Evolutionary conservation across 345 rosid genomes (phyloP), one percentile per base, ranked within the genome.

Genomic region (Carallia brachiata): DNA sequence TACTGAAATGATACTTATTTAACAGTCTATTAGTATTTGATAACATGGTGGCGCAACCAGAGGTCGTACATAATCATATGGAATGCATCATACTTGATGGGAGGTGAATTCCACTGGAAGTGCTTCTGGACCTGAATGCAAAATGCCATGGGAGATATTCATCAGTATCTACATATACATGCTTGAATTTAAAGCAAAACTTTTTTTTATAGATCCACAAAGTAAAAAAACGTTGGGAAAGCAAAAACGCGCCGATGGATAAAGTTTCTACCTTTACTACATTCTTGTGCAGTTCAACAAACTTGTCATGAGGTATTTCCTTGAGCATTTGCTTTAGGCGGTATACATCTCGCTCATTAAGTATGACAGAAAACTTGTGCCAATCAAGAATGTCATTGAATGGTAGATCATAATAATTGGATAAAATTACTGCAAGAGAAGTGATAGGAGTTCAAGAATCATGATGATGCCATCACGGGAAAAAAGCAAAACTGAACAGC

Each of bases 51-150:
- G 60, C 98, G 95, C 77, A 90, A 78, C 99, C 99, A 96, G 48
- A 96, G 86, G 55, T 96, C 98, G 58, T 87, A 89, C 90, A 96
- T 90, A 71, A 92, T 90, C 98, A 92, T 92, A 76, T 96, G 97
- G 79, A 96, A 96, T 57, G 96, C 93, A 59, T 92, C 99, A 5
- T 74, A 83, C 72, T 82, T 84, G 54, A 87, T 17, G 0, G 99
- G 90, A 15, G 98, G 96, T 39, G 95, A 68, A 70, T 92, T 90
- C 99, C 99, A 96, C 28, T 90, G 96, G 76, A 92, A 92, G 78
- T 96, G 97, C 82, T 92, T 89, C 65, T 92, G 98, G 52, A 92
- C 92, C 96, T 92, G 76, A 68, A 80, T 23, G 60, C 16, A 57
- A 75, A 81, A 60, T 54, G 57, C 9, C 70, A 74, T 7, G 36